These are phyloP conservation scores for Viola odorata DNA, from an alignment of 345 rosid genomes.

Conservation along the genomic window DNA sequence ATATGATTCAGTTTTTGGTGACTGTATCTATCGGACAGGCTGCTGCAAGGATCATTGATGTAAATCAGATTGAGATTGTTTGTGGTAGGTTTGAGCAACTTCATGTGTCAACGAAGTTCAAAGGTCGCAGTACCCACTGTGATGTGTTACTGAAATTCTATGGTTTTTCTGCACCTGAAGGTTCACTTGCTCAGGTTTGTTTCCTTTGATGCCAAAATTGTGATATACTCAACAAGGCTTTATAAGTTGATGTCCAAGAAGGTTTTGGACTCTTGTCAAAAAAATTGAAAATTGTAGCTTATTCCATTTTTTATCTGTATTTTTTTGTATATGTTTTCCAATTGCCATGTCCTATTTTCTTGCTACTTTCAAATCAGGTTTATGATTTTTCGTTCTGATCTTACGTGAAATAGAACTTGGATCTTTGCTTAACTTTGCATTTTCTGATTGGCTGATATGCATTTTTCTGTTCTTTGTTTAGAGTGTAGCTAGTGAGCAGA, in stretches of 20 bases:
- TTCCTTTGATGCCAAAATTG: slow-evolving; percentile 10
- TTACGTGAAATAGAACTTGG: not conserved
- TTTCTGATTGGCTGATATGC: not conserved
- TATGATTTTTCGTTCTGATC: not conserved
- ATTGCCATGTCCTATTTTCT: not conserved
- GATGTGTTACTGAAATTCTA: slow-evolving; percentile 75
- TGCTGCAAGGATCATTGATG: slow-evolving; percentile 74
- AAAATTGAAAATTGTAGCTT: not conserved
- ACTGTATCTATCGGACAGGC: slow-evolving; percentile 76
- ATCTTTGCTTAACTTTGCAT: not conserved
- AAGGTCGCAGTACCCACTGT: slow-evolving; percentile 62
- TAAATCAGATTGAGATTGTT: slow-evolving; percentile 63
- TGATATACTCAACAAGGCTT: slow-evolving; percentile 4
- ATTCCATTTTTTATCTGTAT: not conserved
- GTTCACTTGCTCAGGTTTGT: slow-evolving; percentile 96
- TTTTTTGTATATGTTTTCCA: not conserved
- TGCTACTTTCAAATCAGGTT: not conserved
- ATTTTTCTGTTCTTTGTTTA: slow-evolving; percentile 32
- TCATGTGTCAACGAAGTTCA: slow-evolving; percentile 70
- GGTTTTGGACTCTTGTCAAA: not conserved
- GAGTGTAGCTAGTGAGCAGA: slow-evolving; percentile 90
- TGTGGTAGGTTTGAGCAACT: slow-evolving; percentile 96
- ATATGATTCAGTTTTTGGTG: slow-evolving; percentile 68
- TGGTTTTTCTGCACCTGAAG: slow-evolving; percentile 97
- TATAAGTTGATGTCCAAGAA: not conserved